Evolutionary conservation across 192 early-diverging fungal genomes (phyloP).

Genomic region (Hyaloraphidium curvatum): DNA sequence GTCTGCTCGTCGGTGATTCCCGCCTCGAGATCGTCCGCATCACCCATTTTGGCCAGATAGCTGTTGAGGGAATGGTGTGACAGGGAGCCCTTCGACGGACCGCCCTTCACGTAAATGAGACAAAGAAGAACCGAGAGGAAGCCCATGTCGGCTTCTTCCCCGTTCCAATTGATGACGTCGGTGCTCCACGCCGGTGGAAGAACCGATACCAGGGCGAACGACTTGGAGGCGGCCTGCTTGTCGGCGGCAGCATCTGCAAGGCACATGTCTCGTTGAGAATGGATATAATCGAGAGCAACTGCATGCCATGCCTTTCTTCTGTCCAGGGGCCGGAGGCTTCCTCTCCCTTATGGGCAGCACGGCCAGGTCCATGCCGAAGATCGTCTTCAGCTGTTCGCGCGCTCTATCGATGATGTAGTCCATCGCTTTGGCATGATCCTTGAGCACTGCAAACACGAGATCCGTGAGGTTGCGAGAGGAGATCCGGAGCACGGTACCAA

Average conservation of each 20-base stretch:
- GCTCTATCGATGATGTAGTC: slow-evolving; percentile 27
- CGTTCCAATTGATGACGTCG: slow-evolving; percentile 17
- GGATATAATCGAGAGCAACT: too few species aligned
- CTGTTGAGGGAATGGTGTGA: slow-evolving; percentile 12
- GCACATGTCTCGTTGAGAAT: slow-evolving; percentile 8
- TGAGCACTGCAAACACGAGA: slow-evolving; percentile 21
- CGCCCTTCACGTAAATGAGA: slow-evolving; percentile 37
- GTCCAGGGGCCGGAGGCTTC: neutral
- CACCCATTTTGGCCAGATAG: slow-evolving; percentile 10
- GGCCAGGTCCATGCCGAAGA: slow-evolving; percentile 44
- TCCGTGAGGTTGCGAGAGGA: neutral
- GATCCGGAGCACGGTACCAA: slow-evolving; percentile 6
- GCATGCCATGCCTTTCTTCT: too few species aligned
- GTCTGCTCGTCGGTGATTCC: slow-evolving; percentile 15
- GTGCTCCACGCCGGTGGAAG: slow-evolving; percentile 15
- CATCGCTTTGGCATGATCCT: slow-evolving; percentile 19
- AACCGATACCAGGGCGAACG: slow-evolving; percentile 22
- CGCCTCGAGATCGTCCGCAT: too few species aligned
- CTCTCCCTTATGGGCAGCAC: slow-evolving; percentile 25
- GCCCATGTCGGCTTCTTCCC: slow-evolving; percentile 19
- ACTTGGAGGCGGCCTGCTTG: slow-evolving; percentile 8
- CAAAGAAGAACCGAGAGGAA: slow-evolving; percentile 36
- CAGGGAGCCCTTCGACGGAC: slow-evolving; percentile 20
- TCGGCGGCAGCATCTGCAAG: slow-evolving; percentile 2
- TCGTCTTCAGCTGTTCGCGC: slow-evolving; percentile 20